Evolutionary conservation across 306 rosid species (phyloP).

Genomic region (Cucurbita maxima): DNA sequence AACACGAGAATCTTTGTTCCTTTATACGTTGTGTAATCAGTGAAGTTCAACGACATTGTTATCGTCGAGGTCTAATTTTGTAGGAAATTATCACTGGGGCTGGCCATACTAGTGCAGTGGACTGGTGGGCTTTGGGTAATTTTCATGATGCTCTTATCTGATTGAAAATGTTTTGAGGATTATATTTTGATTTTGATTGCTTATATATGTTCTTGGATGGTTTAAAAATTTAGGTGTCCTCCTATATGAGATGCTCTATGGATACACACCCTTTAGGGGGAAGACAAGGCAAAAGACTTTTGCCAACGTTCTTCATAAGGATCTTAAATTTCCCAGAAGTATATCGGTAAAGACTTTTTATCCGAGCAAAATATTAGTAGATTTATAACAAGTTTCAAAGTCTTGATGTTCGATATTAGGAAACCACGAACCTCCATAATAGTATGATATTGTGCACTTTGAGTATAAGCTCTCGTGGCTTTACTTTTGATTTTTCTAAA

Average conservation of each 20-base stretch:
- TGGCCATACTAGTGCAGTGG: constrained; percentile 95
- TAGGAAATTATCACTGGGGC: constrained; percentile 96
- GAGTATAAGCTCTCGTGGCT: too few species aligned
- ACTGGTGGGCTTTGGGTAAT: constrained; percentile 99
- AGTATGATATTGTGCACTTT: too few species aligned
- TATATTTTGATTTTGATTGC: background rate
- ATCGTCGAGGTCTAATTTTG: constrained; percentile 4
- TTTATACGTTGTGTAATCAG: background rate
- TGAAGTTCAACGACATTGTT: background rate
- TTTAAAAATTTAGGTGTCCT: constrained; percentile 38
- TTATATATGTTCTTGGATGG: background rate
- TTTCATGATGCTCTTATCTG: background rate
- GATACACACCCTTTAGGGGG: constrained; percentile 88
- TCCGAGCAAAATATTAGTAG: background rate
- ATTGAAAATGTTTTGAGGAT: background rate
- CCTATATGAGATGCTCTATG: constrained; percentile 75
- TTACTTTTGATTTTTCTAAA: too few species aligned
- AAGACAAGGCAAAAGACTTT: constrained; percentile 86
- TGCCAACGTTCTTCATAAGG: constrained; percentile 87
- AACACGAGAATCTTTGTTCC: background rate
- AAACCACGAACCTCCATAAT: too few species aligned
- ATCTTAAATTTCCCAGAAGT: constrained; percentile 78
- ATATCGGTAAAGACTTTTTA: constrained; percentile 30
- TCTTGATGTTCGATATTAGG: too few species aligned
- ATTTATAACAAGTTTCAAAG: background rate